phyloP scores from a whole-genome alignment of 108 stramenopile species.

The Fragilariopsis cylindrus region DNA sequence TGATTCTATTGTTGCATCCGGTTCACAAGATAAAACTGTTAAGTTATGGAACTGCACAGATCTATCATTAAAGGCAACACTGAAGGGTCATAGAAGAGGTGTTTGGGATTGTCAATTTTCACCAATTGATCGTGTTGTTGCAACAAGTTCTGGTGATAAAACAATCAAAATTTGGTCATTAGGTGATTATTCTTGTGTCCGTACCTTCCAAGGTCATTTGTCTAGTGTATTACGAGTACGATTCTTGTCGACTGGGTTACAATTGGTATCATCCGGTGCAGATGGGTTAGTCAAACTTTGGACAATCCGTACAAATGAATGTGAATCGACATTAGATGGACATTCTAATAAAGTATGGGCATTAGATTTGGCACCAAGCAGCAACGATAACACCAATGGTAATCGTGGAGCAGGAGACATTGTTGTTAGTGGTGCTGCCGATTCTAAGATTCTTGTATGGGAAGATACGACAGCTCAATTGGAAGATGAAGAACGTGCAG shows the following conservation, averaged over 20 bases:
- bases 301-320: conserved; percentile 94
- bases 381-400: not conserved
- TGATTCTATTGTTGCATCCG: conserved; percentile 93
- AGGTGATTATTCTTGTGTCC: conserved; percentile 85
- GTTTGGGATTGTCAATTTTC: conserved; percentile 97
- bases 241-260: conserved; percentile 76
- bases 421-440: conserved; percentile 89
- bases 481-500: conserved; percentile 64
- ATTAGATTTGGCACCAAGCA: conserved; percentile 57
- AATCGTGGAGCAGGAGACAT: conserved; percentile 46
- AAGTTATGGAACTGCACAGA: conserved; percentile 90
- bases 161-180: conserved; percentile 96
- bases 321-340: conserved; percentile 89
- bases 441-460: conserved; percentile 92
- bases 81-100: conserved; percentile 95
- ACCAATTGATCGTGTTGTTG: conserved; percentile 91
- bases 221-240: conserved; percentile 88
- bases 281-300: conserved; percentile 95
- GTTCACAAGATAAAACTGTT: conserved; percentile 93
- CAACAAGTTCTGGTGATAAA: conserved; percentile 90
- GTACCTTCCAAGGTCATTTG: conserved; percentile 93
- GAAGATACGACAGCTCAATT: conserved; percentile 85
- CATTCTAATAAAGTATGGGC: conserved; percentile 96
- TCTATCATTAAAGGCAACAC: conserved; percentile 71
- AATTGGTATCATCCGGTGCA: conserved; percentile 89